Percentiles rank a stretch among this genome's conserved stretches.
phyloP scores from a whole-genome alignment of 129 eudicot genomes.

The Saussurea involucrata region DNA sequence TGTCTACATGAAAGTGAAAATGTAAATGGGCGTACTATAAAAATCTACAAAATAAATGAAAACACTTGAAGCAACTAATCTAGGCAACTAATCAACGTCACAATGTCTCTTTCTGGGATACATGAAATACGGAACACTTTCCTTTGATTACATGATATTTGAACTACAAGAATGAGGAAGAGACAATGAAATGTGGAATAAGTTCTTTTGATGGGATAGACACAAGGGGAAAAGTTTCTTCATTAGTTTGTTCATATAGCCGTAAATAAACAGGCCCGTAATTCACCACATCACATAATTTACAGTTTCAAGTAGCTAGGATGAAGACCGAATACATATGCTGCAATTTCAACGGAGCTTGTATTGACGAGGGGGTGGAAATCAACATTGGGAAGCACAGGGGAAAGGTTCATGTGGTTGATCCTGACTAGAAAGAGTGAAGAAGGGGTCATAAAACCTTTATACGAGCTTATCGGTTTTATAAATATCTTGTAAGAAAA shows the following conservation, averaged over 20 bases:
- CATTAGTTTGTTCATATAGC: background rate
- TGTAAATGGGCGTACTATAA: background rate
- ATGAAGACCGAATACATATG: background rate
- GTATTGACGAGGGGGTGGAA: background rate
- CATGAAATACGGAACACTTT: too few relatives aligned
- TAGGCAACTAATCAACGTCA: too few relatives aligned
- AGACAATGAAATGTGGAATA: too few relatives aligned
- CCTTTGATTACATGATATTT: too few relatives aligned
- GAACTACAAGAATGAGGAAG: too few relatives aligned
- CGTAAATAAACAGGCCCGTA: background rate
- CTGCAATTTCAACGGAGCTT: background rate
- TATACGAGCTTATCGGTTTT: background rate
- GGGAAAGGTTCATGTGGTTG: too few relatives aligned
- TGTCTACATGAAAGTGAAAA: background rate
- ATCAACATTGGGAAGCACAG: background rate
- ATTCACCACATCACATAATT: background rate
- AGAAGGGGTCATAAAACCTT: too few relatives aligned
- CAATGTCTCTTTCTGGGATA: too few relatives aligned
- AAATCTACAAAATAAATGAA: too few relatives aligned
- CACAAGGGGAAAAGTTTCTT: background rate
- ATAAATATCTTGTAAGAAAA: background rate
- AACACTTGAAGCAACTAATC: too few relatives aligned
- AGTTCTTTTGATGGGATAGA: too few relatives aligned
- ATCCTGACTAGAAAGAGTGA: too few relatives aligned
- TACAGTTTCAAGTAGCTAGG: background rate